Evolutionary conservation across 306 rosid genomes (phyloP).

Genomic region (Rubus parviflorus): DNA sequence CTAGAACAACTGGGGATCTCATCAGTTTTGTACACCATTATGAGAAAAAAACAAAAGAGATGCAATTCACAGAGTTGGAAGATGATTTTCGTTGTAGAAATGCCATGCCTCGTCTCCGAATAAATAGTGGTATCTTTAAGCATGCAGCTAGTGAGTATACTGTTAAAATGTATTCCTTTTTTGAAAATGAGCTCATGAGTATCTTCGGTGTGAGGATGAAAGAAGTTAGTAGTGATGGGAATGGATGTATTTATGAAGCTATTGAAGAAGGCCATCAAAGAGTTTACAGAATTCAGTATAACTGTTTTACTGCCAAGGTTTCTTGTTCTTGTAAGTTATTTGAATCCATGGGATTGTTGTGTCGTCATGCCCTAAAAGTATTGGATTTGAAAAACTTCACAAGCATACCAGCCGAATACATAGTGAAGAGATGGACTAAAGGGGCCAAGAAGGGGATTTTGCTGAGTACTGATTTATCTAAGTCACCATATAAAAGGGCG

Average conservation of each 20-base stretch:
- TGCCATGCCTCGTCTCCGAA: background rate
- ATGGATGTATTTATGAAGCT: background rate
- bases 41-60: background rate
- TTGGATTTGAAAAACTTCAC: slow-evolving; percentile 22
- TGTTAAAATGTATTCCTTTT: background rate
- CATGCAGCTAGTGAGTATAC: slow-evolving; percentile 27
- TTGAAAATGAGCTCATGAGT: slow-evolving; percentile 23
- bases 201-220: slow-evolving; percentile 17
- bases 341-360: slow-evolving; percentile 21
- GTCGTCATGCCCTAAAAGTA: slow-evolving; percentile 31
- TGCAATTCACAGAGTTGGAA: slow-evolving; percentile 10
- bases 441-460: slow-evolving; percentile 24
- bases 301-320: background rate
- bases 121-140: slow-evolving; percentile 1
- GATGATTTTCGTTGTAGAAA: slow-evolving; percentile 11
- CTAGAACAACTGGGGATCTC: slow-evolving; percentile 6
- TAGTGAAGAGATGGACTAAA: slow-evolving; percentile 28
- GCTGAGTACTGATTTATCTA: background rate
- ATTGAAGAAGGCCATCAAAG: slow-evolving; percentile 19
- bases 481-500: background rate
- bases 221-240: slow-evolving; percentile 4
- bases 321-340: slow-evolving; percentile 30
- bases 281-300: slow-evolving; percentile 14
- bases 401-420: slow-evolving; percentile 18
- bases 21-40: slow-evolving; percentile 10